phyloP scores from a whole-genome alignment of 805 yeast genomes.

The Saccharomycopsis javanensis region DNA sequence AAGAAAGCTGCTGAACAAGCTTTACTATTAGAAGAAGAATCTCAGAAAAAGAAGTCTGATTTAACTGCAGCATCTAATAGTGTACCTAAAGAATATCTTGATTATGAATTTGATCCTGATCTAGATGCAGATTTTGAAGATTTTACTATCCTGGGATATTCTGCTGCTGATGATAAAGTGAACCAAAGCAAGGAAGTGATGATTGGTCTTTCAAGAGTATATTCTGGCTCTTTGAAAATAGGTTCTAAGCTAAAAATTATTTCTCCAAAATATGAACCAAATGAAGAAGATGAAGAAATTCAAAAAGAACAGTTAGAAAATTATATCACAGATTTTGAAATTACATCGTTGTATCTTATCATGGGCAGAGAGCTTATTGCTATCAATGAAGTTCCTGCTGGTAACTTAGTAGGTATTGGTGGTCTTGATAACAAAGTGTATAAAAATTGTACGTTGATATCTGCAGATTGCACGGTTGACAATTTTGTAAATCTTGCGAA shows the following conservation, averaged over 20 bases:
- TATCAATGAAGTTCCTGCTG: slow-evolving; percentile 78
- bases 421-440: slow-evolving; percentile 77
- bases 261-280: slow-evolving; percentile 82
- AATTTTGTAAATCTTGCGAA: slow-evolving; percentile 73
- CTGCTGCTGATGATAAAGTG: slow-evolving; percentile 24
- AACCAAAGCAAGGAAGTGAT: slow-evolving; percentile 45
- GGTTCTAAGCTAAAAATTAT: slow-evolving; percentile 71
- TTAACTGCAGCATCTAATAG: slow-evolving; percentile 22
- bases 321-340: slow-evolving; percentile 38
- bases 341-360: slow-evolving; percentile 64
- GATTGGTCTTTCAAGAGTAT: slow-evolving; percentile 82
- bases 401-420: slow-evolving; percentile 88
- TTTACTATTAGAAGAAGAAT: slow-evolving; percentile 24
- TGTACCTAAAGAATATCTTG: slow-evolving; percentile 8
- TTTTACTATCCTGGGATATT: slow-evolving; percentile 29
- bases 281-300: slow-evolving; percentile 42
- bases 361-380: slow-evolving; percentile 90
- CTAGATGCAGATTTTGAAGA: slow-evolving; percentile 33
- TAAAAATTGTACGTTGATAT: slow-evolving; percentile 77
- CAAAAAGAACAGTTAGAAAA: not conserved
- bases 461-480: slow-evolving; percentile 31
- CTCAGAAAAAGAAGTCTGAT: slow-evolving; percentile 25
- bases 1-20: slow-evolving; percentile 38
- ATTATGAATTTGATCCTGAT: slow-evolving; percentile 22
- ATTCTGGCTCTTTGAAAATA: slow-evolving; percentile 67